These are phyloP conservation scores for Calocybe cyanea DNA, from an alignment of 768 basidiomycete genomes.

Conservation along the genomic window DNA sequence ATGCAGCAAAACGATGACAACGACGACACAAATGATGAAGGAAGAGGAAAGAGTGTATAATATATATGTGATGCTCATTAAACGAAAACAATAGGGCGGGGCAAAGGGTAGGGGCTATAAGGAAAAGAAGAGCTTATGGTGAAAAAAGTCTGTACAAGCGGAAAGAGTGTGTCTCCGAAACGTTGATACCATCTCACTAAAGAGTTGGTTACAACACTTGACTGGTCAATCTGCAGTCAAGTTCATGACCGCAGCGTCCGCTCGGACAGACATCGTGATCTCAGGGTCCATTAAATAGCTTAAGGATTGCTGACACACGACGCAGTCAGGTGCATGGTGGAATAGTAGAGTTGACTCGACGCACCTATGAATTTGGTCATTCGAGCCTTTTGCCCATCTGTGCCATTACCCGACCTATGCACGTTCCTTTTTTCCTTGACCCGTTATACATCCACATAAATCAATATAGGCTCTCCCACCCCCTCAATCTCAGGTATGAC, in stretches of 20 bases:
- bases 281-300: too few species aligned
- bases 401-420: conserved; percentile 10
- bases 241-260: too few species aligned
- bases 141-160: conserved; percentile 13
- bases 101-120: conserved; percentile 9
- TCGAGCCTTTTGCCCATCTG: conserved; percentile 20
- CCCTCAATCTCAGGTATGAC: conserved; percentile 97
- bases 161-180: conserved; percentile 1
- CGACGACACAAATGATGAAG: conserved; percentile 32
- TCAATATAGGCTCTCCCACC: conserved; percentile 91
- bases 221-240: neutral
- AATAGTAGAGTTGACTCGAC: neutral
- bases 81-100: conserved; percentile 17
- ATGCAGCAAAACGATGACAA: conserved; percentile 38
- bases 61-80: conserved; percentile 18
- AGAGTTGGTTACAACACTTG: neutral
- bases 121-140: conserved; percentile 10
- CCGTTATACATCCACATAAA: conserved; percentile 82
- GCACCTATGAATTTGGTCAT: conserved; percentile 30
- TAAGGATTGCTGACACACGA: too few species aligned
- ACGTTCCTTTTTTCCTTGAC: conserved; percentile 14
- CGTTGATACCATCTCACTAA: neutral
- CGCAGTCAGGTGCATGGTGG: neutral
- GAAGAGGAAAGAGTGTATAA: conserved; percentile 16
- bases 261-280: too few species aligned